Conservation (phyloP, 1,139 yeast species). For the Yamadazyma membranifaciens region DNA sequence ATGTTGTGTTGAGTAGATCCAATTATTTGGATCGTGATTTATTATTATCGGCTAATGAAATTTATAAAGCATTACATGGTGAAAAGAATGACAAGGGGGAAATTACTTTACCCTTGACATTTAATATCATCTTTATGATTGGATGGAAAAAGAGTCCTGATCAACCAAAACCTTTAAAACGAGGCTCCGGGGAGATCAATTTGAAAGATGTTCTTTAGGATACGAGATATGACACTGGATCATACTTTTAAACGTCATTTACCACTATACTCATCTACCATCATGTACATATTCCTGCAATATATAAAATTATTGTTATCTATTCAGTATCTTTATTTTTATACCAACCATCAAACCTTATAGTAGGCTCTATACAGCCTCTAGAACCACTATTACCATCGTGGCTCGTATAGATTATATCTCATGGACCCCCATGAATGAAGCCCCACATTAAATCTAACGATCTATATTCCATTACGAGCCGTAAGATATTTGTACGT, state of each 20-base stretch:
- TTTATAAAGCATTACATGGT: constrained; percentile 72
- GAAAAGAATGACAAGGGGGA: constrained; percentile 48
- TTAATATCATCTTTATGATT: constrained; percentile 74
- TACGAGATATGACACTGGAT: constrained; percentile 2
- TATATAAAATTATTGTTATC: too few relatives aligned
- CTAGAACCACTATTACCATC: too few relatives aligned
- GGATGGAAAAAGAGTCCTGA: constrained; percentile 79
- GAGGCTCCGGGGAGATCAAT: constrained; percentile 70
- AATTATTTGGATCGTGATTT: constrained; percentile 61
- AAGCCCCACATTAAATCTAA: too few relatives aligned
- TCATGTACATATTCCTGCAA: too few relatives aligned
- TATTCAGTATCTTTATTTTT: too few relatives aligned
- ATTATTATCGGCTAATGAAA: constrained; percentile 71
- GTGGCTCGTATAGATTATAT: too few relatives aligned
- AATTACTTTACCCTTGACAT: constrained; percentile 59
- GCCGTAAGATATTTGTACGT: too few relatives aligned
- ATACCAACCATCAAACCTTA: too few relatives aligned
- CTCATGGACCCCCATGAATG: too few relatives aligned
- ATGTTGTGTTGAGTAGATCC: constrained; percentile 61
- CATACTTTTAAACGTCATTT: not conserved
- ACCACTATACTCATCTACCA: too few relatives aligned
- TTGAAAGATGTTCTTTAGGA: constrained; percentile 57
- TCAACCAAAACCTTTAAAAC: constrained; percentile 69
- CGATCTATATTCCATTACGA: too few relatives aligned
- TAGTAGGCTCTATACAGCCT: too few relatives aligned